Evolutionary conservation across 2,329 filamentous ascomycete genomes (phyloP), one percentile per base, ranked within the genome.

Genomic region (Nakataea oryzae): DNA sequence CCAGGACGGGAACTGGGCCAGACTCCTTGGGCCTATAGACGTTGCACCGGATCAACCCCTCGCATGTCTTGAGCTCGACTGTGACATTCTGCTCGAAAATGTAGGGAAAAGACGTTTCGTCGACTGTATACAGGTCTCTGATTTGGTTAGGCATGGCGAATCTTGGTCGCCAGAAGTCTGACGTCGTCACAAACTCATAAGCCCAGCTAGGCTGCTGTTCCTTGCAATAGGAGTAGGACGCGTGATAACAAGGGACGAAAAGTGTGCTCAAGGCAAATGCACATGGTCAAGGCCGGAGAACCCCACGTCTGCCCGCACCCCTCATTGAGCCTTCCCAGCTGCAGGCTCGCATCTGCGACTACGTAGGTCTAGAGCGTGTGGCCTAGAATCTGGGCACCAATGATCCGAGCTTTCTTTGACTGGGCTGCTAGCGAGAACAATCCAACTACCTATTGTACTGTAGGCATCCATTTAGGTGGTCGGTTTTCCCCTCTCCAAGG

Each of bases 1-100:
- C 82, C 11, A 90, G 70, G 0, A 88, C 86, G 0, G 88, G 87
- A 27, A 78, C 78, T 21, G 65, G 64, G 13, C 63, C 67, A 17
- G 62, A 30, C 1, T 50, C 57, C 60, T 73, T 71, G 0, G 75
- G 75, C 7, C 73, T 69, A 64, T 76, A 76, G 21, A 76, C 69
- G 50, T 76, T 77, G 64, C 72, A 73, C 14, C 75, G 71, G 24
- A 77, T 69, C 7, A 74, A 66, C 17, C 71, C 67, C 1, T 69
- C 62, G 28, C 67, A 67, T 7, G 66, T 64, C 54, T 72, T 74
- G 21, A 75, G 65, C 2, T 67, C 63, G 3, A 76, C 69, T 0
- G 70, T 72, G 8, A 69, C 70, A 65, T 76, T 74, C 60, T 75
- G 73, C 64, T 73, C 68, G 58, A 71, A 71, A 17, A 83, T 73